phyloP scores from a whole-genome alignment of 2,329 filamentous ascomycete species.

The Sporothrix phasma region DNA sequence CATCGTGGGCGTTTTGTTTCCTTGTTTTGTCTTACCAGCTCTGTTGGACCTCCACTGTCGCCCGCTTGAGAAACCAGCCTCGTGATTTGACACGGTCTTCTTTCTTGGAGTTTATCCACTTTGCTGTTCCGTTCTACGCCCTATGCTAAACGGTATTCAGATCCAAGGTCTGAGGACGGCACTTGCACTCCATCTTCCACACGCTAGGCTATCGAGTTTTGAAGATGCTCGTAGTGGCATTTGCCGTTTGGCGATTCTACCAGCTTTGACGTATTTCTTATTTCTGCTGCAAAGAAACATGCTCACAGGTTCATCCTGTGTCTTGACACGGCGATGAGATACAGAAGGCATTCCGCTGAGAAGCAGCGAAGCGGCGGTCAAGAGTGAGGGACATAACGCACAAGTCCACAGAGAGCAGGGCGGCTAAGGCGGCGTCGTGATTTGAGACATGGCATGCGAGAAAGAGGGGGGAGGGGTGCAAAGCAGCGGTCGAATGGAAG shows the following conservation, averaged over 20 bases:
- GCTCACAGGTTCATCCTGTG: not conserved
- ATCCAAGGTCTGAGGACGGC: too few relatives aligned
- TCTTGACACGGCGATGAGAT: not conserved
- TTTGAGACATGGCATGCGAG: not conserved
- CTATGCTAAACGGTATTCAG: too few relatives aligned
- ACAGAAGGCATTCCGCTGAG: not conserved
- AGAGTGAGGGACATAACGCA: not conserved
- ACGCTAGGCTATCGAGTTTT: too few relatives aligned
- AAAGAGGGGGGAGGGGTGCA: not conserved
- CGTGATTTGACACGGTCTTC: not conserved
- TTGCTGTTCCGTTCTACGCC: too few relatives aligned
- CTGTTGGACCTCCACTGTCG: not conserved
- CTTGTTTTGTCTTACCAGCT: not conserved
- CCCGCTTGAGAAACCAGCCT: not conserved
- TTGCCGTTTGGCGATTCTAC: too few relatives aligned
- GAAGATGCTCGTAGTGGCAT: too few relatives aligned
- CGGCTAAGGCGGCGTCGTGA: not conserved
- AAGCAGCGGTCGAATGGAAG: not conserved
- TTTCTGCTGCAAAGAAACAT: too few relatives aligned
- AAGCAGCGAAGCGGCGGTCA: slow-evolving; percentile 9
- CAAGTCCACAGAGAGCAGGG: not conserved
- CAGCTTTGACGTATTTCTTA: too few relatives aligned
- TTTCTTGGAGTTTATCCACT: too few relatives aligned
- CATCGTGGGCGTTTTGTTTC: not conserved
- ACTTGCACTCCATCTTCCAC: too few relatives aligned